These are phyloP conservation scores for Dactylellina haptotyla DNA, from an alignment of 2,329 filamentous ascomycete genomes.

Conservation along the genomic window DNA sequence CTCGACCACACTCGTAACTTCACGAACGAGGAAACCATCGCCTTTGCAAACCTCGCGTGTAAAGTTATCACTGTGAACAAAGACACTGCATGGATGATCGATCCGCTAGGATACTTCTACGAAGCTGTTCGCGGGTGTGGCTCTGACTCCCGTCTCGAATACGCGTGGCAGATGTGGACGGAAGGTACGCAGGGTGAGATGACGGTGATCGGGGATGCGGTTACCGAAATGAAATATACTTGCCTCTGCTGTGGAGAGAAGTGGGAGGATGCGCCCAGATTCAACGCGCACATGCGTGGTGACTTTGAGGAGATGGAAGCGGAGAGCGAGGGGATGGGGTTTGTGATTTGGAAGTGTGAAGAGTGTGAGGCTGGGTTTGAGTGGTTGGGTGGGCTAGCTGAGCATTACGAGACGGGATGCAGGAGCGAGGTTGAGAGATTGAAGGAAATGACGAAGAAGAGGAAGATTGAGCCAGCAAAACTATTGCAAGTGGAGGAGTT, in stretches of 20 bases:
- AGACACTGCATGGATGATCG: constrained; percentile 27
- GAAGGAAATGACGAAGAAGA: constrained; percentile 17
- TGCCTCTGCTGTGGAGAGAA: constrained; percentile 34
- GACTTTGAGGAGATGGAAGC: constrained; percentile 32
- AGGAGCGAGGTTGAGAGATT: neutral
- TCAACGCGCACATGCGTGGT: neutral
- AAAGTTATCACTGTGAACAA: constrained; percentile 30
- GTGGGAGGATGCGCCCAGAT: constrained; percentile 1
- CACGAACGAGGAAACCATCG: constrained; percentile 32
- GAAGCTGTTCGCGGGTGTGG: neutral
- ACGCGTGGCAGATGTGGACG: constrained; percentile 5
- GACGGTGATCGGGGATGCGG: too few relatives aligned
- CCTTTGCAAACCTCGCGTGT: constrained; percentile 1
- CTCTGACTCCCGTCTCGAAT: neutral
- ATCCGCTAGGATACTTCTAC: constrained; percentile 36
- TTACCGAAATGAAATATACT: constrained; percentile 6
- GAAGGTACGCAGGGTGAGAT: neutral
- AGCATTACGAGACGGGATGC: constrained; percentile 39
- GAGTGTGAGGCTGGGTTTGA: constrained; percentile 29
- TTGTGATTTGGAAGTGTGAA: constrained; percentile 37
- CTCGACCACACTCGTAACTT: constrained; percentile 10
- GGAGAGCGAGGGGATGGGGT: neutral
- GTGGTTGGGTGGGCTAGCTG: constrained; percentile 7
- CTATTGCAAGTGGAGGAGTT: neutral
- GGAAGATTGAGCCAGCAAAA: neutral